These are phyloP conservation scores for Parachaetomium inaequale DNA, from an alignment of 495 filamentous ascomycete genomes.

Conservation along the genomic window DNA sequence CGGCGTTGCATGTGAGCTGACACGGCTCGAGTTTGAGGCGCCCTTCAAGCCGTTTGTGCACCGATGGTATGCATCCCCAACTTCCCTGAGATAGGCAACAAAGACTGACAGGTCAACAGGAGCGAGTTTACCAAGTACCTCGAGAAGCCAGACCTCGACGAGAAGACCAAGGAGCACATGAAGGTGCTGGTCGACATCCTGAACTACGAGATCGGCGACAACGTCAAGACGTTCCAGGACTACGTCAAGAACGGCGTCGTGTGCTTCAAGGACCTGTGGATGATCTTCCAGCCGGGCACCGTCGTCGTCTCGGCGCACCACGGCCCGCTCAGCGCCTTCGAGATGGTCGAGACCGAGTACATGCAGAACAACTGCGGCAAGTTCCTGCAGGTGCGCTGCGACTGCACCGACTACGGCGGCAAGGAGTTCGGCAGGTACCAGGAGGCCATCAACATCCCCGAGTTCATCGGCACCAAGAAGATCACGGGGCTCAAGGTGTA, in stretches of 20 bases:
- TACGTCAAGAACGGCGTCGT: constrained; percentile 56
- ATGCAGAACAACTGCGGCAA: constrained; percentile 33
- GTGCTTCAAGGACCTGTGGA: constrained; percentile 52
- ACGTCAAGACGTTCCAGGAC: constrained; percentile 55
- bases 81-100: not conserved
- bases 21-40: constrained; percentile 55
- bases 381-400: constrained; percentile 41
- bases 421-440: constrained; percentile 51
- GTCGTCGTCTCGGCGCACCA: constrained; percentile 31
- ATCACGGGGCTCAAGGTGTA: constrained; percentile 55
- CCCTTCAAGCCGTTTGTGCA: constrained; percentile 65
- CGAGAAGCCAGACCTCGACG: constrained; percentile 45
- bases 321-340: constrained; percentile 34
- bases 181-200: constrained; percentile 55
- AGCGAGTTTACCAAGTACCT: constrained; percentile 47
- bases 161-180: constrained; percentile 52
- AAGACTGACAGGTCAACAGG: constrained; percentile 11
- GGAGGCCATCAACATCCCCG: constrained; percentile 42
- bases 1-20: constrained; percentile 57
- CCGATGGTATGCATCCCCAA: constrained; percentile 50
- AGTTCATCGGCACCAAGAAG: constrained; percentile 54
- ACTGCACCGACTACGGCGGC: constrained; percentile 60
- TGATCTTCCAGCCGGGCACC: constrained; percentile 42
- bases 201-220: constrained; percentile 55
- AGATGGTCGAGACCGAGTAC: constrained; percentile 33